Evolutionary conservation across 371 early-diverging fungal species (phyloP).

Genomic region (Syncephalis fuscata): DNA sequence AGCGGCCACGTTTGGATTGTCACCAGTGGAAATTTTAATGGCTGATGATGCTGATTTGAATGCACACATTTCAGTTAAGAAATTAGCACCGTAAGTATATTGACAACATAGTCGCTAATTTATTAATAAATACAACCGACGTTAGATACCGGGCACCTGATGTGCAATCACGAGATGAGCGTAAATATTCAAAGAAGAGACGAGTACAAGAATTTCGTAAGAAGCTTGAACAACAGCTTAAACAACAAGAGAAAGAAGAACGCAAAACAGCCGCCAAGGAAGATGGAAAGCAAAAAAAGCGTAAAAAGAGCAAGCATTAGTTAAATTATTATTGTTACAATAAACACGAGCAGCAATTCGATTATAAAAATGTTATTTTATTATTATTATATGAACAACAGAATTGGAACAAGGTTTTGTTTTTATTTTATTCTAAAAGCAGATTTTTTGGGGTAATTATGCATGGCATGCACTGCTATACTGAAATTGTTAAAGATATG

Average conservation of each 20-base stretch:
- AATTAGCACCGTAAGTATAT: conserved; percentile 66
- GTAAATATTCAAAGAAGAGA: conserved; percentile 37
- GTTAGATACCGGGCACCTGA: conserved; percentile 21
- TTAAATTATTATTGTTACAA: conserved; percentile 1
- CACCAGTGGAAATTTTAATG: conserved; percentile 63
- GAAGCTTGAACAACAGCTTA: conserved; percentile 17
- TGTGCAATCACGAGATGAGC: conserved; percentile 26
- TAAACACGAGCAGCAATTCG: no score
- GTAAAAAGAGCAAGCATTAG: conserved; percentile 13
- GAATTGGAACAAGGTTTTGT: no score
- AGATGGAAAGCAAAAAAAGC: conserved; percentile 13
- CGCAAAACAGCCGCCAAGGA: conserved; percentile 11
- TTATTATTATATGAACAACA: no score
- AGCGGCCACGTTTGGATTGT: conserved; percentile 55
- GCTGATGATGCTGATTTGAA: conserved; percentile 85
- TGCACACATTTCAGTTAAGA: conserved; percentile 66
- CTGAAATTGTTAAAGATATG: no score
- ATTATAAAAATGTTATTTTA: no score
- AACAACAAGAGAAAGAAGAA: conserved; percentile 16
- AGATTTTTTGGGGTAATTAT: no score
- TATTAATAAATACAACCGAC: conserved; percentile 5
- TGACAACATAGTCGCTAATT: neutral
- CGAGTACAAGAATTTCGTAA: conserved; percentile 29
- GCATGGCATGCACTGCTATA: no score
- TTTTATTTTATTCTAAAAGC: no score